Evolutionary conservation across 768 basidiomycete species (phyloP).

Genomic region (Sporobolomyces roseus): DNA sequence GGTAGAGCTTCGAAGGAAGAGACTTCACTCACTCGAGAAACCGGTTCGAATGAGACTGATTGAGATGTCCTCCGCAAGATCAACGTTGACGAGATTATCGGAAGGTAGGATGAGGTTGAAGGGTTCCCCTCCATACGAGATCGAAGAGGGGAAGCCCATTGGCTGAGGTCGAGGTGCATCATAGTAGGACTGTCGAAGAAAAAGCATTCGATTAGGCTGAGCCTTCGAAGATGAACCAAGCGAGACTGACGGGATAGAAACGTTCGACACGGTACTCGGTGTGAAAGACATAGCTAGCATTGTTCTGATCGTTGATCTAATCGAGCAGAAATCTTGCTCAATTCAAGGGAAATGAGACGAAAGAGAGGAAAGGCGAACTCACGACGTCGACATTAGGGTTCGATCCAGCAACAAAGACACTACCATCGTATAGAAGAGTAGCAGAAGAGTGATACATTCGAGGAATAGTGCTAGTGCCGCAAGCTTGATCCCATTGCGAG

Average conservation of each 20-base stretch:
- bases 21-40: conserved; percentile 56
- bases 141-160: conserved; percentile 64
- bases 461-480: conserved; percentile 52
- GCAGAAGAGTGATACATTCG: conserved; percentile 87
- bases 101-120: conserved; percentile 56
- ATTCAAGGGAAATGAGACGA: too few species aligned
- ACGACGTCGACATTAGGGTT: conserved; percentile 76
- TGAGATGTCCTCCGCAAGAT: conserved; percentile 81
- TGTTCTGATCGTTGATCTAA: conserved; percentile 14
- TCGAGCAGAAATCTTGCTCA: too few species aligned
- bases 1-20: too few species aligned
- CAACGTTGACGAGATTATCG: conserved; percentile 46
- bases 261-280: conserved; percentile 69
- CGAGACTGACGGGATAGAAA: conserved; percentile 66
- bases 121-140: conserved; percentile 62
- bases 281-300: conserved; percentile 21
- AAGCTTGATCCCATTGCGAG: conserved; percentile 57
- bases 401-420: conserved; percentile 68
- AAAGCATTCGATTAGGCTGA: conserved; percentile 65
- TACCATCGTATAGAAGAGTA: conserved; percentile 71
- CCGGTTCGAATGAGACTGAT: conserved; percentile 96
- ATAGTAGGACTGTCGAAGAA: conserved; percentile 63
- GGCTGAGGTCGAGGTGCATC: conserved; percentile 62
- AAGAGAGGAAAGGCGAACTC: neutral
- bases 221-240: conserved; percentile 44